Base-by-base conservation (phyloP, 805 yeast genomes). In the Teunomyces stri region DNA sequence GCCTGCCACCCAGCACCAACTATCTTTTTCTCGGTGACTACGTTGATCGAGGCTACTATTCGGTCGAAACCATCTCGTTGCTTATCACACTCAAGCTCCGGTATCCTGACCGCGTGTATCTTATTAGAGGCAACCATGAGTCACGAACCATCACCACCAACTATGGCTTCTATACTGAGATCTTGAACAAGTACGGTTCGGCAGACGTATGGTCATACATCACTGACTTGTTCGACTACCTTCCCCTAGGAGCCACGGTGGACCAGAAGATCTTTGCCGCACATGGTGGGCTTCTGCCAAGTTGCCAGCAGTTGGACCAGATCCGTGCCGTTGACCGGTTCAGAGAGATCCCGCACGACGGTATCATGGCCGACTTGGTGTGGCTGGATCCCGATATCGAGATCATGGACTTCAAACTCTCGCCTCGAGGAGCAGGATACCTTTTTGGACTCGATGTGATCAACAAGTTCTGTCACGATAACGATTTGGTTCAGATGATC, bases 311-410 rank as follows among this genome's bases (percentile, higher is more conserved):
- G 6, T 78, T 94, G 18, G 97, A 94, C 62, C 97, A 95, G 54
- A 89, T 94, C 44, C 76, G 87, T 52, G 83, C 94, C 12, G 84
- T 95, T 6, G 99, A 94, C 66, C 66, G 99, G 49, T 92, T 90
- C 62, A 81, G 84, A 54, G 99, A 94, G 64, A 89, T 95, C 10
- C 99, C 99, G 0, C 99, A 95, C 57, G 99, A 94, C 64, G 99
- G 99, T 0, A 96, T 97, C 12, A 94, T 94, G 97, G 99, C 99
- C 1, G 99, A 94, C 65, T 72, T 94, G 43, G 98, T 94, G 15
- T 94, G 99, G 99, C 85, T 94, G 18, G 99, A 94, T 61, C 99
- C 99, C 0, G 98, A 95, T 65, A 86, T 87, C 28, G 88, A 86
- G 47, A 73, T 74, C 47, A 57, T 71, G 56, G 96, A 90, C 59